phyloP scores from a whole-genome alignment of 129 eudicot species.

The Rutidosis leptorrhynchoides region DNA sequence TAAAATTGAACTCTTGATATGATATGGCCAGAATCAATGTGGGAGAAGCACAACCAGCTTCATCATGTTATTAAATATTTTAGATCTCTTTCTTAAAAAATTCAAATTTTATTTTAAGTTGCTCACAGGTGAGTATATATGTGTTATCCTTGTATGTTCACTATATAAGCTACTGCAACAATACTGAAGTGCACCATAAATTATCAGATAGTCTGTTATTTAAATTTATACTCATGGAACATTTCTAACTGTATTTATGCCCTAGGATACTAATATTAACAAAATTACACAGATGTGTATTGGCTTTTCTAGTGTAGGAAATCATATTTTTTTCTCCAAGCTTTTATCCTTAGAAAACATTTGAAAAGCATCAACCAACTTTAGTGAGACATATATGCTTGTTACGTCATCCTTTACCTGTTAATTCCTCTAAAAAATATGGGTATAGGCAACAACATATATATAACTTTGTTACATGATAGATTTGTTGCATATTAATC shows the following conservation, averaged over 20 bases:
- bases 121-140: neutral
- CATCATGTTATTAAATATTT: neutral
- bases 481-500: neutral
- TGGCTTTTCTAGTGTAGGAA: neutral
- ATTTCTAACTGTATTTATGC: neutral
- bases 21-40: neutral
- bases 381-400: neutral
- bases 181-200: neutral
- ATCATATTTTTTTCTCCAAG: neutral
- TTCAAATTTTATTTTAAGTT: neutral
- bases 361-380: neutral
- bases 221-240: neutral
- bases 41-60: slow-evolving; percentile 6
- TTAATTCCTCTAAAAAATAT: neutral
- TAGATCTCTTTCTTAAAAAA: neutral
- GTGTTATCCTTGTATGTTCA: neutral
- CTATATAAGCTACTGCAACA: neutral
- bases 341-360: neutral
- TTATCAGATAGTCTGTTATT: no score
- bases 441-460: neutral
- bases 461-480: neutral
- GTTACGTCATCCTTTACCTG: neutral
- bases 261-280: neutral
- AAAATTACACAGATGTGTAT: neutral
- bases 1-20: neutral